These are phyloP conservation scores for Lactarius akahatsu DNA, from an alignment of 768 basidiomycete species.

Conservation along the genomic window DNA sequence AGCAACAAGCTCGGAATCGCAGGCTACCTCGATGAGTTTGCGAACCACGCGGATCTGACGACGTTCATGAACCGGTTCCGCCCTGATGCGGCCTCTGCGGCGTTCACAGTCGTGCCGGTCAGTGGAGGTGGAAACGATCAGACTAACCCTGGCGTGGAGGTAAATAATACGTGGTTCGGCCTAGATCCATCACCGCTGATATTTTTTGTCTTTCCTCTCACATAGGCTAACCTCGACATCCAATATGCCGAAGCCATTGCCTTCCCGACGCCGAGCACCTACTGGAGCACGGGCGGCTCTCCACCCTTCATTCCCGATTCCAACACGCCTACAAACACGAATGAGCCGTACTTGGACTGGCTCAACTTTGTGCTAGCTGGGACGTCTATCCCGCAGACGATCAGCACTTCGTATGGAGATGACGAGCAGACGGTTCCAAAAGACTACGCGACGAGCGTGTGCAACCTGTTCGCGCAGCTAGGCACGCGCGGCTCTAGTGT, in stretches of 20 bases:
- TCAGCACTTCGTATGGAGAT: slow-evolving; percentile 65
- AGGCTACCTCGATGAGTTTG: too few relatives aligned
- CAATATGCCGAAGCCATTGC: slow-evolving; percentile 40
- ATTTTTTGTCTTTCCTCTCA: background rate
- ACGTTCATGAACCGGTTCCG: too few relatives aligned
- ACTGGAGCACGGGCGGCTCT: slow-evolving; percentile 64
- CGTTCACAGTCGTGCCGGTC: too few relatives aligned
- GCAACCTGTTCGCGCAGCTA: slow-evolving; percentile 61
- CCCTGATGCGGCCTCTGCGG: too few relatives aligned
- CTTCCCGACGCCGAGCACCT: slow-evolving; percentile 58
- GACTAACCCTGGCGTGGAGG: too few relatives aligned
- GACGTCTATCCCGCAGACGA: slow-evolving; percentile 52
- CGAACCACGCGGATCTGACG: too few relatives aligned
- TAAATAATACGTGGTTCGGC: too few relatives aligned
- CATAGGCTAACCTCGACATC: slow-evolving; percentile 39
- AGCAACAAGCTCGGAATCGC: slow-evolving; percentile 34
- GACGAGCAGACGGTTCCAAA: slow-evolving; percentile 54
- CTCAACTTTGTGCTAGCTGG: slow-evolving; percentile 50
- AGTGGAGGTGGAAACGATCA: too few relatives aligned
- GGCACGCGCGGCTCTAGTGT: slow-evolving; percentile 58
- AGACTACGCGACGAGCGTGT: slow-evolving; percentile 61
- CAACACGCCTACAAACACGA: slow-evolving; percentile 44
- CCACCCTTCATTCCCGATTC: slow-evolving; percentile 58
- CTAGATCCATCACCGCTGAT: background rate
- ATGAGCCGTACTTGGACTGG: slow-evolving; percentile 68